Conservation (phyloP, 2,329 filamentous ascomycete species). For the Xylaria sp. region DNA sequence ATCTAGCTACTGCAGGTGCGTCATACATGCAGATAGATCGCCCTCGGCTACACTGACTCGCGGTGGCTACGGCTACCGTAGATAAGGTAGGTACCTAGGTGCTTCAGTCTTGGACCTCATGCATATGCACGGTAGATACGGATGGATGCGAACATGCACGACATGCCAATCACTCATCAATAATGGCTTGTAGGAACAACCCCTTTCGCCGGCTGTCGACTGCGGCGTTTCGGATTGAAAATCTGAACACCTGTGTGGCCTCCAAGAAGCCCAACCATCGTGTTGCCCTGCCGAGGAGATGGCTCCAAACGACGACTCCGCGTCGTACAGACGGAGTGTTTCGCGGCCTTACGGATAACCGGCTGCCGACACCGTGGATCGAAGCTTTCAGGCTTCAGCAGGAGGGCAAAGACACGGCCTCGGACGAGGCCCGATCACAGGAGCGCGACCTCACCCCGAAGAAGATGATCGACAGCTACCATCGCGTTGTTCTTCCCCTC, state of each 20-base stretch:
- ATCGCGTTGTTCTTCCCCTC: slow-evolving; percentile 69
- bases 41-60: no score
- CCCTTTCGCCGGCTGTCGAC: slow-evolving; percentile 21
- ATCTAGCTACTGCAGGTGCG: no score
- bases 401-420: slow-evolving; percentile 39
- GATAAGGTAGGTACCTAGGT: no score
- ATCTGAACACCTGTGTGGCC: neutral
- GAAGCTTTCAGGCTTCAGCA: slow-evolving; percentile 64
- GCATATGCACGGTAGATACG: neutral
- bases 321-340: slow-evolving; percentile 43
- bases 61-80: no score
- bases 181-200: slow-evolving; percentile 24
- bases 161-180: neutral
- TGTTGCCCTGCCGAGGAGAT: slow-evolving; percentile 10
- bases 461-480: slow-evolving; percentile 72
- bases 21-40: no score
- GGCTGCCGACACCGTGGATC: slow-evolving; percentile 63
- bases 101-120: neutral
- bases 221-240: slow-evolving; percentile 6
- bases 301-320: slow-evolving; percentile 28
- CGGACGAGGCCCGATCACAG: slow-evolving; percentile 29
- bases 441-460: slow-evolving; percentile 65
- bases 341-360: slow-evolving; percentile 39
- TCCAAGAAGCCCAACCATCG: neutral
- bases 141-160: no score